These are phyloP conservation scores for Phialocephala subalpina DNA, from an alignment of 2,329 filamentous ascomycete species.

Conservation along the genomic window DNA sequence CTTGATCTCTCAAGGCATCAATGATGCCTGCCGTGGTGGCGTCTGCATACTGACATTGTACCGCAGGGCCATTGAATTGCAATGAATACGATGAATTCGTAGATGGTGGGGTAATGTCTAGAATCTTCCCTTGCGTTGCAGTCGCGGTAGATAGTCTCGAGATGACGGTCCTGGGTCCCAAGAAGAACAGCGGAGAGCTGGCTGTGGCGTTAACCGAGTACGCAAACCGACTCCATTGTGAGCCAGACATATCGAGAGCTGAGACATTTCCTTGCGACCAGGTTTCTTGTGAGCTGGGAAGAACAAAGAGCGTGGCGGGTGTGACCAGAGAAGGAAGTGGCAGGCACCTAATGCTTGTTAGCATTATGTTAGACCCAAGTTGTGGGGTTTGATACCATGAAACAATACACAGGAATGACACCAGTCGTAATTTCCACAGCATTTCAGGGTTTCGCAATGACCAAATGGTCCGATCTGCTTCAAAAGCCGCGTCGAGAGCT, in stretches of 20 bases:
- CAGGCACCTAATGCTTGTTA: slow-evolving; percentile 15
- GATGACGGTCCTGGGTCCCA: slow-evolving; percentile 31
- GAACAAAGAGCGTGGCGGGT: slow-evolving; percentile 30
- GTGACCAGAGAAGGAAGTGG: slow-evolving; percentile 28
- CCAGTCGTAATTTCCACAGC: slow-evolving; percentile 27
- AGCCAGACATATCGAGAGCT: slow-evolving; percentile 10
- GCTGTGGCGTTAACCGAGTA: slow-evolving; percentile 19
- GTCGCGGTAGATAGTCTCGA: slow-evolving; percentile 27
- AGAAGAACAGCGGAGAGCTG: slow-evolving; percentile 17
- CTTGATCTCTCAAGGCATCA: slow-evolving; percentile 8
- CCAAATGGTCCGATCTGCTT: slow-evolving; percentile 18
- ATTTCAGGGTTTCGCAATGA: slow-evolving; percentile 27
- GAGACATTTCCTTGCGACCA: slow-evolving; percentile 8
- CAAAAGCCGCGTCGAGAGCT: slow-evolving; percentile 28
- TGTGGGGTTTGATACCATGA: slow-evolving; percentile 16
- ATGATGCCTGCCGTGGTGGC: slow-evolving; percentile 18
- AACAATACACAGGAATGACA: slow-evolving; percentile 23
- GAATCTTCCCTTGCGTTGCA: slow-evolving; percentile 27
- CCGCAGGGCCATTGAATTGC: slow-evolving; percentile 29
- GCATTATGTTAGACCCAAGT: background rate
- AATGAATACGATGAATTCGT: slow-evolving; percentile 30
- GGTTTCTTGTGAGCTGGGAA: slow-evolving; percentile 14
- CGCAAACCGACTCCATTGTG: slow-evolving; percentile 16
- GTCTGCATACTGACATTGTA: slow-evolving; percentile 30
- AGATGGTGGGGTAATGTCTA: slow-evolving; percentile 23